Percentiles rank a stretch among this genome's conserved stretches.
Evolutionary conservation across 2,329 filamentous ascomycete genomes (phyloP).

Genomic region (Fusarium buharicum): DNA sequence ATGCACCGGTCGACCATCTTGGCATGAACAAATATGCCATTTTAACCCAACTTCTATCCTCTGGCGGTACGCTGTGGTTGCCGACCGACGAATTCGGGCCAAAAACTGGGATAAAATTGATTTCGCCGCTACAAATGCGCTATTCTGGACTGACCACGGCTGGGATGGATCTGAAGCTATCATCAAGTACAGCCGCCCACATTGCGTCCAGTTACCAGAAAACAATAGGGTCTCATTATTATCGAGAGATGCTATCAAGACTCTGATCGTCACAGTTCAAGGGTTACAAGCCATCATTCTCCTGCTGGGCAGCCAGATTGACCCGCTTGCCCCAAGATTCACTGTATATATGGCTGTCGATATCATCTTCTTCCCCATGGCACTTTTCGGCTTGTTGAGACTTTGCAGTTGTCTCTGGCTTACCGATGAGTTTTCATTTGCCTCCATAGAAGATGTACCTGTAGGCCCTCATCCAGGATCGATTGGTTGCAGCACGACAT

Average conservation of each 20-base stretch:
- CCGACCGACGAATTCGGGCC: slow-evolving; percentile 15
- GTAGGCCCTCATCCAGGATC: neutral
- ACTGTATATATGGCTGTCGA: slow-evolving; percentile 12
- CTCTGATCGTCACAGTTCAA: slow-evolving; percentile 14
- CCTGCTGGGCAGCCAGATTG: neutral
- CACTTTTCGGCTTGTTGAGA: slow-evolving; percentile 10
- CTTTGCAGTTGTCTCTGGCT: slow-evolving; percentile 6
- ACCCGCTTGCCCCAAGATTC: neutral
- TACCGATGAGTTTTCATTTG: slow-evolving; percentile 20
- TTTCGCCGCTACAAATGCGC: slow-evolving; percentile 12
- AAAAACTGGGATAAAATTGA: slow-evolving; percentile 13
- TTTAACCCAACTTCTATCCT: slow-evolving; percentile 31
- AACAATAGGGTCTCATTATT: neutral
- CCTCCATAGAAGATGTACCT: neutral
- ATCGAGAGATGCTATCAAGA: slow-evolving; percentile 1
- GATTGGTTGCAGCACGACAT: neutral
- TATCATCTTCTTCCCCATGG: slow-evolving; percentile 17
- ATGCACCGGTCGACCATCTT: slow-evolving; percentile 5
- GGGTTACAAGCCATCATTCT: slow-evolving; percentile 4
- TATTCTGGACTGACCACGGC: slow-evolving; percentile 23
- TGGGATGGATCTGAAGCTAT: slow-evolving; percentile 28
- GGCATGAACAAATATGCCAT: slow-evolving; percentile 24
- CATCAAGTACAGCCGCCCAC: neutral
- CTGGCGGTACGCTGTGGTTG: slow-evolving; percentile 17
- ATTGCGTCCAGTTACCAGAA: slow-evolving; percentile 11